Base-by-base conservation (phyloP, 805 yeast species). In the Saccharomycopsis fibuligera region DNA sequence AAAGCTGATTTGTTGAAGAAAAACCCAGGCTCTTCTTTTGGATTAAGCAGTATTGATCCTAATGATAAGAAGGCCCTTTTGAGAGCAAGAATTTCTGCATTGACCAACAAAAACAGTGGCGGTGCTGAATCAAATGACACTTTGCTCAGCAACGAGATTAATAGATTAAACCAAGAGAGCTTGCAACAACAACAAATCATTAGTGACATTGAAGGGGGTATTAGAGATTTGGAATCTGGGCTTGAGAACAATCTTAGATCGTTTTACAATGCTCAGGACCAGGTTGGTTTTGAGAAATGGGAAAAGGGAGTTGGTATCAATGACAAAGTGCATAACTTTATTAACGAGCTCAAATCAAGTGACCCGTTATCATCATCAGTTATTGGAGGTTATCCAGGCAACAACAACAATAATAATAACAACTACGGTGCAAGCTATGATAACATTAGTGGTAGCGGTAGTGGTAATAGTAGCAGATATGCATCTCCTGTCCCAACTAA, bases 71-170 rank as follows among this genome's bases (percentile, higher is more conserved):
- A 85, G 60, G 95, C 91, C 36, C 67, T 81, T 49, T 70, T 93
- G 57, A 80, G 81, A 54, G 86, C 90, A 44, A 76, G 96, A 57
- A 89, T 91, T 95, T 95, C 96, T 25, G 87, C 91, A 3, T 74
- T 91, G 58, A 90, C 97, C 0, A 96, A 96, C 4, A 83, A 81
- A 58, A 44, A 37, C 21, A 19, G 33, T n/a, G 44, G 41, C n/a
- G 22, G 14, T 19, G 66, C 73, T 5, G 68, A 68, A 29, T 63
- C 68, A 38, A 73, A 70, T 22, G 63, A 58, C 12, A 68, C 64
- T 6, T 50, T 61, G 50, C 57, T 65, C 35, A 73, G 64, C 35
- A 56, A 60, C 25, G 67, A 69, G 45, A 68, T 66, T 49, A 57
- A 56, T 40, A 51, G 54, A 43, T 71, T 83, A 54, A 74, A 72